Conservation (phyloP, 2,329 filamentous ascomycete genomes). For the Bisporella sp. region DNA sequence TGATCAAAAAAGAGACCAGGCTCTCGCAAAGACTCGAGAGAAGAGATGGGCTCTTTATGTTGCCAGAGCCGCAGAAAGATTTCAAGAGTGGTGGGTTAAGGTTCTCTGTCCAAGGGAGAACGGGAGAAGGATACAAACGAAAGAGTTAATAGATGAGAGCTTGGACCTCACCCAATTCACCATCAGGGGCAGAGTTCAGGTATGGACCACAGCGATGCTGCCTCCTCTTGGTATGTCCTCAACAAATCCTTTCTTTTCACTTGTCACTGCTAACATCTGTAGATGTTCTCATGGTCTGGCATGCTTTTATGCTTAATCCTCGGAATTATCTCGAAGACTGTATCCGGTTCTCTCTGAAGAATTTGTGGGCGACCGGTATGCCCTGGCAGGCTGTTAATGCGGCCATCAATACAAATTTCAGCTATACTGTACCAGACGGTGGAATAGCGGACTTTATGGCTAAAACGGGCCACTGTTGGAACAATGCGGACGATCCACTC, state of each 20-base stretch:
- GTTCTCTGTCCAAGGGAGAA: constrained; percentile 15
- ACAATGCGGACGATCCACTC: constrained; percentile 45
- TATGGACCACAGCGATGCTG: constrained; percentile 27
- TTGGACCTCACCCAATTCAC: constrained; percentile 5
- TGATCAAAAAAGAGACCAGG: constrained; percentile 30
- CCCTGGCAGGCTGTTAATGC: constrained; percentile 56
- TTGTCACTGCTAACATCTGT: constrained; percentile 10
- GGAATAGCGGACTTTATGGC: constrained; percentile 40
- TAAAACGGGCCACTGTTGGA: constrained; percentile 48
- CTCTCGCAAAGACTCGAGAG: constrained; percentile 50
- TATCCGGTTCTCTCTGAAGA: constrained; percentile 46
- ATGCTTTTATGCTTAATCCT: constrained; percentile 73
- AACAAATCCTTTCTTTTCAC: too few relatives aligned
- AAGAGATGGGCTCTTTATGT: constrained; percentile 69
- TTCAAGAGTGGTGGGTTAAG: constrained; percentile 55
- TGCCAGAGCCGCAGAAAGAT: constrained; percentile 59
- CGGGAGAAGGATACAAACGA: constrained; percentile 16
- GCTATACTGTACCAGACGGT: constrained; percentile 41
- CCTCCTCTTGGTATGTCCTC: constrained; percentile 50
- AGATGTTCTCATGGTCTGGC: constrained; percentile 76
- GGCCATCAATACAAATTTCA: constrained; percentile 52
- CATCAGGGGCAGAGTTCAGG: constrained; percentile 1
- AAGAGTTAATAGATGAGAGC: constrained; percentile 13
- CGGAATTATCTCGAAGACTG: constrained; percentile 68
- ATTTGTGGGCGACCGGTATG: constrained; percentile 55